Percentiles rank a stretch among this genome's conserved stretches.
phyloP scores from a whole-genome alignment of 192 early-diverging fungal genomes.

The Coemansia sp. region DNA sequence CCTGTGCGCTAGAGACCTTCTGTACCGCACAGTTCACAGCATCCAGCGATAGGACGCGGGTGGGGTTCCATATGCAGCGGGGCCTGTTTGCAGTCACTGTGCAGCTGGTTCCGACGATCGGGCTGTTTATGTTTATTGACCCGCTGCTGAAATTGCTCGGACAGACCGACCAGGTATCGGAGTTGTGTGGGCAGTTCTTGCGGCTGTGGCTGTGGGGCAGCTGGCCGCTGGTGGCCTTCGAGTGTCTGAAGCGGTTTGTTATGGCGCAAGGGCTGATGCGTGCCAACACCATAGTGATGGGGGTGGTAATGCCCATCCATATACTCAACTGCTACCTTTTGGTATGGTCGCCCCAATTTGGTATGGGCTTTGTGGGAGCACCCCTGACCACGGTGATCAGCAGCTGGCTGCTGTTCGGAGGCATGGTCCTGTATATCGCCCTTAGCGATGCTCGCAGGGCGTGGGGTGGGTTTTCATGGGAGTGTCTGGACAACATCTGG shows the following conservation, averaged over 20 bases:
- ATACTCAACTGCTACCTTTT: conserved; percentile 28
- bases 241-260: conserved; percentile 80
- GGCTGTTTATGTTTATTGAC: conserved; percentile 49
- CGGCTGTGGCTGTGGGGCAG: conserved; percentile 69
- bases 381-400: conserved; percentile 66
- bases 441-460: conserved; percentile 47
- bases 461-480: conserved; percentile 80
- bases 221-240: conserved; percentile 75
- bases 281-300: conserved; percentile 56
- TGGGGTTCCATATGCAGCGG: conserved; percentile 45
- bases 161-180: conserved; percentile 73
- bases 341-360: conserved; percentile 49
- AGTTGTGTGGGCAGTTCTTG: conserved; percentile 67
- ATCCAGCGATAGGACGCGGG: conserved; percentile 40
- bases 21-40: conserved; percentile 44
- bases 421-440: conserved; percentile 56
- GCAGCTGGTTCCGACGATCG: conserved; percentile 26
- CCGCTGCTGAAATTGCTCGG: conserved; percentile 64
- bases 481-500: conserved; percentile 60
- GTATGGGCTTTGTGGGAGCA: conserved; percentile 67
- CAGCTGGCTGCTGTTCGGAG: conserved; percentile 60
- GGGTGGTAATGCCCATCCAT: conserved; percentile 35
- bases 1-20: conserved; percentile 51
- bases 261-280: conserved; percentile 93
- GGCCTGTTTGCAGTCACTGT: conserved; percentile 43